phyloP scores from a whole-genome alignment of 768 basidiomycete species.

The Solioccasus polychromus region DNA sequence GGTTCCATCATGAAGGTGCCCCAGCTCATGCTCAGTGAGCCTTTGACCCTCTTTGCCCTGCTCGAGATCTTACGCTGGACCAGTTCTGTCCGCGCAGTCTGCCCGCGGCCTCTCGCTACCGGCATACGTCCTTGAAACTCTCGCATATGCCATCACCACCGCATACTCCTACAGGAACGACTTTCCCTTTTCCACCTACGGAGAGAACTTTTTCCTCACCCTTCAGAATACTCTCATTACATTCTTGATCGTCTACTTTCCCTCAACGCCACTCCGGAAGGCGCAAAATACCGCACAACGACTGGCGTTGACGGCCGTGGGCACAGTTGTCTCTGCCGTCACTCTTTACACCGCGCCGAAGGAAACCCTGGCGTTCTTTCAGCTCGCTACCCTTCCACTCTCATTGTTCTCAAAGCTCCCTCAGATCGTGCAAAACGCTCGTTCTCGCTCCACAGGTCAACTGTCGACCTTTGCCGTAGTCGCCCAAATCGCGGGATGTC shows the following conservation, averaged over 20 bases:
- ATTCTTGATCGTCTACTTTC: slow-evolving; percentile 76
- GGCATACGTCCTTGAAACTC: slow-evolving; percentile 87
- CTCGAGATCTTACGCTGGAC: neutral
- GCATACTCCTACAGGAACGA: slow-evolving; percentile 80
- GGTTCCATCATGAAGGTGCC: slow-evolving; percentile 97
- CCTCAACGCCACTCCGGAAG: slow-evolving; percentile 30
- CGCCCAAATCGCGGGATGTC: slow-evolving; percentile 83
- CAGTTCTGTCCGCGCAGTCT: slow-evolving; percentile 70
- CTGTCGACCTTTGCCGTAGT: slow-evolving; percentile 91
- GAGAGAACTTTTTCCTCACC: slow-evolving; percentile 93
- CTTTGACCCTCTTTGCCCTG: neutral
- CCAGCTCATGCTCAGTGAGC: slow-evolving; percentile 80
- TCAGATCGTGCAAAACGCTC: slow-evolving; percentile 83
- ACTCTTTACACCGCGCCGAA: slow-evolving; percentile 48
- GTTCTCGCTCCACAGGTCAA: slow-evolving; percentile 80
- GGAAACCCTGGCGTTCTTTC: slow-evolving; percentile 61
- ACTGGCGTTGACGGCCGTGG: slow-evolving; percentile 31
- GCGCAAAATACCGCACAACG: slow-evolving; percentile 28
- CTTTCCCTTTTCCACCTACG: slow-evolving; percentile 97
- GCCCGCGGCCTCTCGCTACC: slow-evolving; percentile 85
- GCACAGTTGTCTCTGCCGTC: slow-evolving; percentile 34
- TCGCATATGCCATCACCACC: slow-evolving; percentile 85
- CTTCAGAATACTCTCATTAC: slow-evolving; percentile 88
- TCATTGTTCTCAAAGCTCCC: slow-evolving; percentile 92
- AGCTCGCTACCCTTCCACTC: slow-evolving; percentile 85